phyloP scores from a whole-genome alignment of 169 alveolate species.

The Cardiosporidium cionae region DNA sequence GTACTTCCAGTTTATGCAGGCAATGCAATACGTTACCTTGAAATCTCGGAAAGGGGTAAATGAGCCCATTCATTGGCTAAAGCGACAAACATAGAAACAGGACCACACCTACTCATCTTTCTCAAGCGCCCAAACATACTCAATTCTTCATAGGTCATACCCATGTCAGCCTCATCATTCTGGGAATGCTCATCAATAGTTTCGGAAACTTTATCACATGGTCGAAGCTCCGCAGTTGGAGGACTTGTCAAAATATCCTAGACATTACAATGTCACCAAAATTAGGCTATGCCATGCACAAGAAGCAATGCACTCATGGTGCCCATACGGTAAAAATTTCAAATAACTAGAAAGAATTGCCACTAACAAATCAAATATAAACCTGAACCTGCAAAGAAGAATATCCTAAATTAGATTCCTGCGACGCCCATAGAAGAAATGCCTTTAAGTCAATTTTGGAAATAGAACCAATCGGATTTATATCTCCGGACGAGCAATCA shows the following conservation, averaged over 20 bases:
- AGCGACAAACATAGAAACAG: conserved; percentile 53
- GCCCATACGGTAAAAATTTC: too few relatives aligned
- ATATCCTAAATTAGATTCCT: background rate
- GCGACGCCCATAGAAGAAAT: conserved; percentile 18
- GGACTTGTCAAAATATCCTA: conserved; percentile 38
- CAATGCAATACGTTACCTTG: background rate
- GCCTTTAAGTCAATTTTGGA: conserved; percentile 39
- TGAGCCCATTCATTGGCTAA: conserved; percentile 41
- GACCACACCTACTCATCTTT: conserved; percentile 56
- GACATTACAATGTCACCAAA: background rate
- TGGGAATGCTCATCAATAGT: conserved; percentile 29
- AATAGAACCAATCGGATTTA: conserved; percentile 79
- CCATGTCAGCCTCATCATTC: conserved; percentile 73
- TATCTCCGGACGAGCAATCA: conserved; percentile 82
- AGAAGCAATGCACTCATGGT: background rate
- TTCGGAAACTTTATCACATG: conserved; percentile 26
- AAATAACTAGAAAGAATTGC: too few relatives aligned
- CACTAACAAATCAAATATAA: too few relatives aligned
- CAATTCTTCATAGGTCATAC: conserved; percentile 67
- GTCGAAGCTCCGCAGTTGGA: conserved; percentile 76
- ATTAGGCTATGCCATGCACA: background rate
- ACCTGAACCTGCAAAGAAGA: conserved; percentile 3
- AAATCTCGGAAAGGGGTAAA: background rate
- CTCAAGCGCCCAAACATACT: conserved; percentile 56
- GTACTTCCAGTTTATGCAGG: background rate